Base-by-base conservation (phyloP, 73 alveolate genomes). In the Effrenium voratum region DNA sequence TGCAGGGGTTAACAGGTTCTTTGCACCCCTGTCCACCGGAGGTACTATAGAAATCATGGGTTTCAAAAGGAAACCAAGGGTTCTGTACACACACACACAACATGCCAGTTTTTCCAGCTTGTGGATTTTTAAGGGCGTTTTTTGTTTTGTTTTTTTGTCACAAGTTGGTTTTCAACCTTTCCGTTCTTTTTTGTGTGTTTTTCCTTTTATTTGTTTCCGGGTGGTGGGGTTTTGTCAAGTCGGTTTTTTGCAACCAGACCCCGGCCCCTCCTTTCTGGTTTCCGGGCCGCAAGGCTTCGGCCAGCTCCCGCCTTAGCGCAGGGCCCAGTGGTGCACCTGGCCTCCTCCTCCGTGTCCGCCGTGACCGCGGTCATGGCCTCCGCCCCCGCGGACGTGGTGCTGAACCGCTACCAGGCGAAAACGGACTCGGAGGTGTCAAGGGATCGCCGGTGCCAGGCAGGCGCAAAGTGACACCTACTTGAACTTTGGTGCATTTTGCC, bases 321-420 rank as follows among this genome's bases (percentile, higher is more conserved):
- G 94, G 94, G 94, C n/a, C 94, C 94, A 16, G 66, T 86, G 68
- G 94, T 86, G 75, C 94, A 86, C 68, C 0, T 86, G 24, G 41
- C 66, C 60, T 86, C 94, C 55, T 86, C 94, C 81, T 59, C 83
- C 49, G 94, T 86, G 46, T 86, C 94, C 5, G 94, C 94, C 3
- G 94, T 86, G 49, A 57, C 83, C 5, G 94, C 94, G 93, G 93
- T 85, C 34, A 28, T 85, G 72, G 93, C 93, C 3, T 85, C 93
- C 13, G 93, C 93, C 3, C 93, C 93, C 0, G 93, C 93, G 22
- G 93, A 85, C 38, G 93, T 85, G 55, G 93, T 85, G 79, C 59
- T 85, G 81, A 85, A 85, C 45, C 93, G 93, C 80, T 85, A 85
- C 60, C 93, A 85, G 93, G 93, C 82, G 26, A 32, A 32, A 19